phyloP scores from a whole-genome alignment of 768 basidiomycete species.

The Boletus patriciae region DNA sequence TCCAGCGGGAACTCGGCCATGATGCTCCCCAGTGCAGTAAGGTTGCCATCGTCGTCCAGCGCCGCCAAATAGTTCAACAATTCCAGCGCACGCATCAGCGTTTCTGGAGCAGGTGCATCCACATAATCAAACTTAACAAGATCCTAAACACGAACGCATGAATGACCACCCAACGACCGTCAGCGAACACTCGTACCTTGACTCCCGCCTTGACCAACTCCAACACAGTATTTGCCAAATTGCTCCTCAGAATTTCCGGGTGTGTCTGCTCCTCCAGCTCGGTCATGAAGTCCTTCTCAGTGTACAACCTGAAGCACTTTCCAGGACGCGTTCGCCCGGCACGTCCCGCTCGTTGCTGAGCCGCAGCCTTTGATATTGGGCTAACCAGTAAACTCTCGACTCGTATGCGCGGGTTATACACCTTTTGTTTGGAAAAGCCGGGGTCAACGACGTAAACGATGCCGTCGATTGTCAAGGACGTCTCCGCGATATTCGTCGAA shows the following conservation, averaged over 20 bases:
- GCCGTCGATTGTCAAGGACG: constrained; percentile 95
- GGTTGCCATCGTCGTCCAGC: constrained; percentile 89
- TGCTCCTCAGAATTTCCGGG: constrained; percentile 93
- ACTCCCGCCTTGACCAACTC: constrained; percentile 94
- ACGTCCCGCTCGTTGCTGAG: constrained; percentile 94
- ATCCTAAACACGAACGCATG: constrained; percentile 43
- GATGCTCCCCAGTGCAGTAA: constrained; percentile 81
- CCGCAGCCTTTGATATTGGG: constrained; percentile 95
- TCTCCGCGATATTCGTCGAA: constrained; percentile 97
- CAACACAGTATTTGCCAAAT: constrained; percentile 89
- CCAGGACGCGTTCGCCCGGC: constrained; percentile 95
- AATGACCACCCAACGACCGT: background rate
- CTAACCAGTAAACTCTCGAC: constrained; percentile 92
- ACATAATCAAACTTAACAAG: constrained; percentile 86
- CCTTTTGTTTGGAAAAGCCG: constrained; percentile 96
- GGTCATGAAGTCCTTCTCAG: constrained; percentile 94
- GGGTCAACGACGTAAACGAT: constrained; percentile 99
- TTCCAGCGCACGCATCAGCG: constrained; percentile 95
- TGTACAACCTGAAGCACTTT: constrained; percentile 96
- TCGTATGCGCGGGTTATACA: constrained; percentile 96
- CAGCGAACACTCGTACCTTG: constrained; percentile 47
- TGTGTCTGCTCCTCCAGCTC: constrained; percentile 97
- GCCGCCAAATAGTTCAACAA: constrained; percentile 90
- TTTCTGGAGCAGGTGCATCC: constrained; percentile 93
- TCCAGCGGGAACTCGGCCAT: constrained; percentile 99